Conservation (phyloP, 1,284 basidiomycete species). For the Sporisorium sorghi region DNA sequence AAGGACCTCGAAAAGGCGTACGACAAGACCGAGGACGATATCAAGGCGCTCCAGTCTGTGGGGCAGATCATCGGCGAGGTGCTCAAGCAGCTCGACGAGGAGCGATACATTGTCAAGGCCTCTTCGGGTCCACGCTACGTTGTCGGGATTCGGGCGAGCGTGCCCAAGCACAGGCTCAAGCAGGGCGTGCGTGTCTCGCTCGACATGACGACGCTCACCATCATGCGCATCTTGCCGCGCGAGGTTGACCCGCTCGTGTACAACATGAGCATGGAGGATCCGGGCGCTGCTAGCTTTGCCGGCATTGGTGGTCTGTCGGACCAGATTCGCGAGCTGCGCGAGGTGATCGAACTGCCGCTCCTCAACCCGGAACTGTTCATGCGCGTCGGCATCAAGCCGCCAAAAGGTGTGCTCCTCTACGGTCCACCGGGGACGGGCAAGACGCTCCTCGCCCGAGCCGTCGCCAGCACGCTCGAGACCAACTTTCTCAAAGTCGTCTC, state of each 20-base stretch:
- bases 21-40: slow-evolving; percentile 97
- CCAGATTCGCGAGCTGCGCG: slow-evolving; percentile 94
- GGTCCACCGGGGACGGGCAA: slow-evolving; percentile 96
- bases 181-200: slow-evolving; percentile 93
- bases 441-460: slow-evolving; percentile 92
- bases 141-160: slow-evolving; percentile 93
- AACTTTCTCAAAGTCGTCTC: slow-evolving; percentile 99
- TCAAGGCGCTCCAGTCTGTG: slow-evolving; percentile 98
- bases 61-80: slow-evolving; percentile 99
- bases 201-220: slow-evolving; percentile 99
- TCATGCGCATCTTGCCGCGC: slow-evolving; percentile 93
- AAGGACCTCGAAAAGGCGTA: slow-evolving; percentile 89
- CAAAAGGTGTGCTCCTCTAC: slow-evolving; percentile 91
- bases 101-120: slow-evolving; percentile 99
- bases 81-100: slow-evolving; percentile 97
- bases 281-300: slow-evolving; percentile 92
- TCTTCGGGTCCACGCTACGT: slow-evolving; percentile 98
- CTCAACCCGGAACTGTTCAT: slow-evolving; percentile 94
- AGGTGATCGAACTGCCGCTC: slow-evolving; percentile 96
- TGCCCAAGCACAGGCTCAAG: slow-evolving; percentile 93
- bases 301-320: slow-evolving; percentile 96
- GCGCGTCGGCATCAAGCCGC: slow-evolving; percentile 94
- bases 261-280: slow-evolving; percentile 99
- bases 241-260: slow-evolving; percentile 99
- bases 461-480: slow-evolving; percentile 92